phyloP scores from a whole-genome alignment of 2,329 filamentous ascomycete genomes.

The Ilyonectria mors-panacis region DNA sequence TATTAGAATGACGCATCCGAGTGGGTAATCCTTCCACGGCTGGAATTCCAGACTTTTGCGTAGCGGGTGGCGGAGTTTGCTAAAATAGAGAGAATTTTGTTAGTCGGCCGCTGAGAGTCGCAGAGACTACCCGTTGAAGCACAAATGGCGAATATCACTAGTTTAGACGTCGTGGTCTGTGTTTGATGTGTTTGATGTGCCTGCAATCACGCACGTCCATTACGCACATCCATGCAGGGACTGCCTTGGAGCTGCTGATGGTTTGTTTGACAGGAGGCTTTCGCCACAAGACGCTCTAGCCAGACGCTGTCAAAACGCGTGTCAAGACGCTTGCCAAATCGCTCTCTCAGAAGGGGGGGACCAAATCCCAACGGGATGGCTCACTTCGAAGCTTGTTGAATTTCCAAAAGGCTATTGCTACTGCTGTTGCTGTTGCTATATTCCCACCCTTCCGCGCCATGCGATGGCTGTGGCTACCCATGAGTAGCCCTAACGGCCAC shows the following conservation, averaged over 20 bases:
- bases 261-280: too few relatives aligned
- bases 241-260: background rate
- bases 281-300: too few relatives aligned
- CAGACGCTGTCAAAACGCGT: too few relatives aligned
- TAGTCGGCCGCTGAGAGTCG: background rate
- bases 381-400: too few relatives aligned
- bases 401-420: too few relatives aligned
- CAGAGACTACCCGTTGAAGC: background rate
- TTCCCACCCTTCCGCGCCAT: too few relatives aligned
- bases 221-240: background rate
- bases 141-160: background rate
- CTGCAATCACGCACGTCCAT: background rate
- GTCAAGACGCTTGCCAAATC: too few relatives aligned
- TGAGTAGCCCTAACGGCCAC: background rate
- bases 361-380: too few relatives aligned
- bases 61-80: background rate
- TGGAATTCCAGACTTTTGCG: background rate
- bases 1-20: background rate
- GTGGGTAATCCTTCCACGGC: background rate
- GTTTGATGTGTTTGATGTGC: background rate
- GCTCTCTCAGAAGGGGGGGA: too few relatives aligned
- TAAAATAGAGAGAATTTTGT: background rate
- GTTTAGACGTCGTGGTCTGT: background rate
- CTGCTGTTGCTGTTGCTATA: too few relatives aligned
- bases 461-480: too few relatives aligned